These are phyloP conservation scores for Wallacemonas rigidus DNA, from an alignment of 208 protist species.

Conservation along the genomic window DNA sequence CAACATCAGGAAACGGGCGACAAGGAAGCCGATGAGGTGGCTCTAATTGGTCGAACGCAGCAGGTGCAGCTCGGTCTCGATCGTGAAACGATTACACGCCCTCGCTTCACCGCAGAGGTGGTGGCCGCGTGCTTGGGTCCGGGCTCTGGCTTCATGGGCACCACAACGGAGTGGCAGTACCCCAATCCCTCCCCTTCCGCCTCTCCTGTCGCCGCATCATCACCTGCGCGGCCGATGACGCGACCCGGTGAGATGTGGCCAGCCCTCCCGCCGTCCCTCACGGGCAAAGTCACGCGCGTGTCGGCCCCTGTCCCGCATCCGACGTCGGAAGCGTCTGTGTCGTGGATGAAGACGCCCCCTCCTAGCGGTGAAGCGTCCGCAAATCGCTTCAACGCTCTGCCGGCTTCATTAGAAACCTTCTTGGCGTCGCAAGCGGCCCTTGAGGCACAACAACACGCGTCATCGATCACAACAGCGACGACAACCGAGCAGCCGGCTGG, in stretches of 20 bases:
- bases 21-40: neutral
- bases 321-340: neutral
- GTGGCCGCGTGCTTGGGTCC: constrained; percentile 5
- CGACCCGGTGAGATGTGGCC: no score
- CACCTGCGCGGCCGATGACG: neutral
- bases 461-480: neutral
- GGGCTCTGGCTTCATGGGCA: neutral
- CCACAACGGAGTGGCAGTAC: neutral
- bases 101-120: constrained; percentile 2
- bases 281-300: no score
- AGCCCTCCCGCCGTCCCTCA: no score
- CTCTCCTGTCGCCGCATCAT: neutral
- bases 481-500: no score
- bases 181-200: neutral
- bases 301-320: no score
- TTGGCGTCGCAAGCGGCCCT: neutral
- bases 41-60: neutral
- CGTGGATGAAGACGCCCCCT: neutral
- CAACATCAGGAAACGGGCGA: no score
- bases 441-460: neutral
- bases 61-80: constrained; percentile 9
- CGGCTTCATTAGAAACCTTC: neutral
- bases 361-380: neutral
- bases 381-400: constrained; percentile 5
- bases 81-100: neutral